These are phyloP conservation scores for Tylopilus felleus DNA, from an alignment of 768 basidiomycete species.

Conservation along the genomic window DNA sequence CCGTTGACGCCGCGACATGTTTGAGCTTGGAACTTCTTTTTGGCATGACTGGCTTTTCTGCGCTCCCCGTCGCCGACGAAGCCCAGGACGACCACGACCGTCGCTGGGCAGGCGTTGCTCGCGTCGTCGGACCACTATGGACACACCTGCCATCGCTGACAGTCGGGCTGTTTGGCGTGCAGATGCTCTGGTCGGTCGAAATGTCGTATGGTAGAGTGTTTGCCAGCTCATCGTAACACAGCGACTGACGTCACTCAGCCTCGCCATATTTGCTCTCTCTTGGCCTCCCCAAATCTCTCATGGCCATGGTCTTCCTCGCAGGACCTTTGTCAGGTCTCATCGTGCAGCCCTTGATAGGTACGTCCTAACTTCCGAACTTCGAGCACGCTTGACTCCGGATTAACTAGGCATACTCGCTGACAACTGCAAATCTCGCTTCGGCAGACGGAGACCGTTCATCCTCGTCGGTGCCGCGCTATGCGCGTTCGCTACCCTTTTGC, in stretches of 20 bases:
- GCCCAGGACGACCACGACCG: conserved; percentile 34
- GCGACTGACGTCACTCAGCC: conserved; percentile 35
- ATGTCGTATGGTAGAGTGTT: conserved; percentile 72
- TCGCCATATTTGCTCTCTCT: conserved; percentile 89
- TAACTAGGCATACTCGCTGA: conserved; percentile 66
- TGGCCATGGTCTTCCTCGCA: conserved; percentile 90
- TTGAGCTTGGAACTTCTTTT: neutral
- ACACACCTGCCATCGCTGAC: conserved; percentile 67
- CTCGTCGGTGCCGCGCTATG: conserved; percentile 64
- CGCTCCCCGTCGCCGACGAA: conserved; percentile 45
- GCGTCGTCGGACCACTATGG: conserved; percentile 67
- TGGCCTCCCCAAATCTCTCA: conserved; percentile 79
- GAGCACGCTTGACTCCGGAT: neutral
- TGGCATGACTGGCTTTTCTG: conserved; percentile 51
- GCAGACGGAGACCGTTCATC: conserved; percentile 86
- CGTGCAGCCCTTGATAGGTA: conserved; percentile 87
- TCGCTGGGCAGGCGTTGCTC: conserved; percentile 51
- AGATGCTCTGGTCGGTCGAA: conserved; percentile 91
- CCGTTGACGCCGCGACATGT: neutral
- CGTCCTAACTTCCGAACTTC: neutral
- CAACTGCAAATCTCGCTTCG: conserved; percentile 77
- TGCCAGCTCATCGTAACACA: neutral
- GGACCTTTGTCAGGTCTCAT: conserved; percentile 88
- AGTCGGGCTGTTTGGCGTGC: conserved; percentile 76
- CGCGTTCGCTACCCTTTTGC: conserved; percentile 43